Percentiles rank a stretch among this genome's conserved stretches.
phyloP scores from a whole-genome alignment of 2,329 filamentous ascomycete species.

The Aspergillaceae sp. region DNA sequence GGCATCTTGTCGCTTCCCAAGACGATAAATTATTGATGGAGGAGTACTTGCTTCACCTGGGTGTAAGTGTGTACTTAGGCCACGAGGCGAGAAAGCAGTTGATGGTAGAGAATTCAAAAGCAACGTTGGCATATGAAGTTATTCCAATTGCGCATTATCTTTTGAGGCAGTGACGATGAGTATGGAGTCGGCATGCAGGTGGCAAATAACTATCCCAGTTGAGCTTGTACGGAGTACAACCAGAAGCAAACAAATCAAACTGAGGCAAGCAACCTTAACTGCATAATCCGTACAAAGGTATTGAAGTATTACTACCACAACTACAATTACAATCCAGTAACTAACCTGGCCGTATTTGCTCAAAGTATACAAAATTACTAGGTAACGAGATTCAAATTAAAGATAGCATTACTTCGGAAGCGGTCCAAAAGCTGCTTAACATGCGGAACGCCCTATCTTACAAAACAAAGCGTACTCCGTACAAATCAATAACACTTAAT shows the following conservation, averaged over 20 bases:
- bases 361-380: neutral
- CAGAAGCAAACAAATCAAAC: neutral
- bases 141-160: neutral
- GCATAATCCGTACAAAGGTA: neutral
- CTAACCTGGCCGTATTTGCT: neutral
- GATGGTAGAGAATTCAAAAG: neutral
- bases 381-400: no score
- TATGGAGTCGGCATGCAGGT: neutral
- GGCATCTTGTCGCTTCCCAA: constrained; percentile 45
- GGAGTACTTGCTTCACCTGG: neutral
- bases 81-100: neutral
- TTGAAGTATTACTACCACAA: neutral
- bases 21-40: neutral
- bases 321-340: neutral
- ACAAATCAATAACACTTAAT: no score
- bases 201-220: neutral
- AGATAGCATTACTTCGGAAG: no score
- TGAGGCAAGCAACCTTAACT: neutral
- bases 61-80: neutral
- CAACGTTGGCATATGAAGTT: neutral
- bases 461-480: no score
- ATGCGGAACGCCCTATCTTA: no score
- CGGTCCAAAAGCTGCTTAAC: no score
- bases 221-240: neutral
- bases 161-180: neutral